phyloP scores from a whole-genome alignment of 768 basidiomycete species.

The Suillus paluster region DNA sequence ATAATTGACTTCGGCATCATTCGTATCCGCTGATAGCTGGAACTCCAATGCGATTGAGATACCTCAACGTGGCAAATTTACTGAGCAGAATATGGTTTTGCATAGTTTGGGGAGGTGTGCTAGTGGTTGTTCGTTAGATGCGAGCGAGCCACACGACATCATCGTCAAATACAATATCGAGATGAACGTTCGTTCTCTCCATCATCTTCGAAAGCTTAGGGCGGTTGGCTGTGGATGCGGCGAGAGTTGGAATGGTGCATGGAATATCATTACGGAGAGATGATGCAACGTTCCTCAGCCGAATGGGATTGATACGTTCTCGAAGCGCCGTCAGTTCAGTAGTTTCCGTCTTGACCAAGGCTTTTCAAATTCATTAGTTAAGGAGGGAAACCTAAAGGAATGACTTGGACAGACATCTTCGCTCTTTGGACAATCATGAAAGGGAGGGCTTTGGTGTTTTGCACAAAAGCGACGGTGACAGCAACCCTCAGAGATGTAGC shows the following conservation, averaged over 20 bases:
- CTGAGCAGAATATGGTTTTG: not conserved
- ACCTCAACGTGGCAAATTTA: not conserved
- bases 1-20: not conserved
- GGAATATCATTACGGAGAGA: not conserved
- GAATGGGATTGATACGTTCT: not conserved
- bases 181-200: not conserved
- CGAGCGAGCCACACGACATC: not conserved
- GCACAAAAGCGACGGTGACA: no score
- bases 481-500: no score
- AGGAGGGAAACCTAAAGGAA: no score
- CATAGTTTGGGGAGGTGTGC: not conserved
- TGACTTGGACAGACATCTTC: no score
- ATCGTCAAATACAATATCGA: not conserved
- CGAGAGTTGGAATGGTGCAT: not conserved
- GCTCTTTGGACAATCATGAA: no score
- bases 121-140: not conserved
- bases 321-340: not conserved
- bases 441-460: no score
- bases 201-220: not conserved
- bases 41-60: not conserved
- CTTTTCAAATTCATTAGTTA: not conserved
- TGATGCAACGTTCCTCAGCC: not conserved
- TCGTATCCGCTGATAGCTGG: not conserved
- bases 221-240: not conserved
- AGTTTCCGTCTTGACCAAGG: not conserved